Base-by-base conservation (phyloP, 805 yeast species). In the Pichia nakasei region DNA sequence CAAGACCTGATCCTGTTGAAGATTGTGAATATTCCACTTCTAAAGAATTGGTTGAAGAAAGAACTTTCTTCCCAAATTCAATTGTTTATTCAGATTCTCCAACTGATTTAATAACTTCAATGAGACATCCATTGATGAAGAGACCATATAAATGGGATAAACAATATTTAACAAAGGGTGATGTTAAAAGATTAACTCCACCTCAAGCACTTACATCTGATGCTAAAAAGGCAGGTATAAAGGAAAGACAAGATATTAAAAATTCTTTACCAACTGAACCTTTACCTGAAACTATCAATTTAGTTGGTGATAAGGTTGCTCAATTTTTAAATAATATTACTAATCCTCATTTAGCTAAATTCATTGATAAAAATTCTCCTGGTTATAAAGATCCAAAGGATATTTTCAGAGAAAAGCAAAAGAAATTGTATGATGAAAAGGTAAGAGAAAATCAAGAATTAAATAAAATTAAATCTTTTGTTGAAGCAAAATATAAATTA, bases 191-290 rank as follows among this genome's bases (percentile, higher is more conserved):
- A 51, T 67, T 82, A 55, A 69, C 69, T 17, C 78, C 85, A 17
- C 94, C 95, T 43, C 65, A 70, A 48, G 86, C 86, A 93, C 96
- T 95, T 38, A 63, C 76, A 48, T 70, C 85, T 12, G 77, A 70
- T 38, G 70, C 71, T 31, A 82, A 80, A 68, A 73, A 73, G 65
- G 78, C 79, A 11, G 75, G 72, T 64, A 66, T 76, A 57, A 71
- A 73, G 29, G 85, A 81, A 63, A 70, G 72, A 60, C 57, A 60
- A 37, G 57, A 60, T 42, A 57, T 70, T 50, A 76, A 76, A 51
- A 66, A 66, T 18, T 63, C 72, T 24, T 63, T 62, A 37, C 62
- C 73, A 52, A 63, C 53, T 29, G 58, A 59, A 39, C 60, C 63
- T 47, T 55, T 74, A 53, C 52, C 67, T 34, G 69, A 69, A 27